Conservation (phyloP, 202 grass and related monocot genomes). For the Dendrocalamus latiflorus region DNA sequence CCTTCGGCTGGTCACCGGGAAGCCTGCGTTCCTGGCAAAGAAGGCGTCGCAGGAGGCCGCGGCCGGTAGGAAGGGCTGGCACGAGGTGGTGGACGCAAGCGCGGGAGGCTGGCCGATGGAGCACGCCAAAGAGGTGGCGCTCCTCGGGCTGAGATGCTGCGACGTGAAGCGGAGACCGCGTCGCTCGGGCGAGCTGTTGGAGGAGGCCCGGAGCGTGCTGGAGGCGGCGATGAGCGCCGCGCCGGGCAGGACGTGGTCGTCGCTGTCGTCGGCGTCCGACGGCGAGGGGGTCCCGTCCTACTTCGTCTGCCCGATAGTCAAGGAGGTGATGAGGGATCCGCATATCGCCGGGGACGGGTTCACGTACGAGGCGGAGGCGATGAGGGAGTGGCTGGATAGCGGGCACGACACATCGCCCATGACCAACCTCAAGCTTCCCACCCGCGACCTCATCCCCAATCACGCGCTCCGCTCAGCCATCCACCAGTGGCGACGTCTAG, state of each 20-base stretch:
- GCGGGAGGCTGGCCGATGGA: slow-evolving; percentile 48
- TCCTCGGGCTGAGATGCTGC: slow-evolving; percentile 51
- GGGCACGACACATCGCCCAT: slow-evolving; percentile 68
- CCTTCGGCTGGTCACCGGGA: slow-evolving; percentile 56
- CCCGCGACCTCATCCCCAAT: slow-evolving; percentile 46
- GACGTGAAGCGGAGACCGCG: slow-evolving; percentile 10
- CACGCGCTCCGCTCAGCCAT: slow-evolving; percentile 57
- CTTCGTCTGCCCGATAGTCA: slow-evolving; percentile 60
- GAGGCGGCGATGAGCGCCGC: slow-evolving; percentile 24
- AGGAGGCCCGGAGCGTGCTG: slow-evolving; percentile 44
- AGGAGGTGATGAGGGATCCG: slow-evolving; percentile 76
- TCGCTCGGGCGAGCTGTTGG: slow-evolving; percentile 5
- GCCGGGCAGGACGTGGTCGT: slow-evolving; percentile 19
- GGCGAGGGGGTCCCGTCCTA: slow-evolving; percentile 37
- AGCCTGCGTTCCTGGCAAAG: slow-evolving; percentile 34
- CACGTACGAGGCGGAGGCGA: slow-evolving; percentile 74
- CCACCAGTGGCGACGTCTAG: slow-evolving; percentile 36
- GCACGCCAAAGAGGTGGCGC: slow-evolving; percentile 39
- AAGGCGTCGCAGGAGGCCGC: slow-evolving; percentile 40
- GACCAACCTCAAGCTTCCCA: slow-evolving; percentile 58
- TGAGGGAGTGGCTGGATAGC: slow-evolving; percentile 43
- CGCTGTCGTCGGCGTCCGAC: slow-evolving; percentile 17
- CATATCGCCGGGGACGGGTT: slow-evolving; percentile 77
- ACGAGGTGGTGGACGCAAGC: slow-evolving; percentile 39
- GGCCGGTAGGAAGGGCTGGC: slow-evolving; percentile 2